Conservation (phyloP, 768 basidiomycete genomes). For the Mycena leptocephala region DNA sequence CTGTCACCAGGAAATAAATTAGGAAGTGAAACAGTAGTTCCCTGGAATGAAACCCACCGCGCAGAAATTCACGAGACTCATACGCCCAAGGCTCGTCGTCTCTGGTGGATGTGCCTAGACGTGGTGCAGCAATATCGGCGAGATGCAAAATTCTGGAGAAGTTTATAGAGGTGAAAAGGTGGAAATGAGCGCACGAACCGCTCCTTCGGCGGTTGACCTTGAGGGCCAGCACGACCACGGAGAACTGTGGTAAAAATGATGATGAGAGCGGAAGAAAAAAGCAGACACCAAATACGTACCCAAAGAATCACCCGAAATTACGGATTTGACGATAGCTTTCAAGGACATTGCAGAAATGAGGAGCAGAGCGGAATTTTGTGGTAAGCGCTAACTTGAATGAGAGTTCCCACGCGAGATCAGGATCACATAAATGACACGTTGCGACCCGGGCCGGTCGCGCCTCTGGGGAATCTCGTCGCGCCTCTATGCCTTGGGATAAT, state of each 20-base stretch:
- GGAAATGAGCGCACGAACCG: slow-evolving; percentile 63
- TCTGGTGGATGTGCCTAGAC: slow-evolving; percentile 85
- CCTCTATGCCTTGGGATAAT: not conserved
- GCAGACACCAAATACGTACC: not conserved
- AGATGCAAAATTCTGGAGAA: slow-evolving; percentile 85
- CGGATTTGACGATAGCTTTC: slow-evolving; percentile 85
- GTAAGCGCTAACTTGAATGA: too few species aligned
- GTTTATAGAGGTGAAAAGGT: slow-evolving; percentile 10
- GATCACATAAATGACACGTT: too few species aligned
- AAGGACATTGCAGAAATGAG: slow-evolving; percentile 67
- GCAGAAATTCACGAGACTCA: slow-evolving; percentile 94
- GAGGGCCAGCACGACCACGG: slow-evolving; percentile 81
- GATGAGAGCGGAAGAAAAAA: not conserved
- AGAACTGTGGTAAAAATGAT: slow-evolving; percentile 68
- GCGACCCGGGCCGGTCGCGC: too few species aligned
- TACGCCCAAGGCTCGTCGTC: slow-evolving; percentile 98
- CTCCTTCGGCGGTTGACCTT: slow-evolving; percentile 93
- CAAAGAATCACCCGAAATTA: slow-evolving; percentile 88
- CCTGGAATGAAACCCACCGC: slow-evolving; percentile 46
- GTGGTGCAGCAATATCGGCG: slow-evolving; percentile 89
- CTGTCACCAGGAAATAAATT: slow-evolving; percentile 16
- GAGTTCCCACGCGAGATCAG: too few species aligned
- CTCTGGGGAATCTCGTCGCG: too few species aligned
- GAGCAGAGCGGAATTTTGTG: not conserved
- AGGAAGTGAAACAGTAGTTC: not conserved